Evolutionary conservation across 1,139 yeast genomes (phyloP).

Genomic region (Chernovozyma aurita): DNA sequence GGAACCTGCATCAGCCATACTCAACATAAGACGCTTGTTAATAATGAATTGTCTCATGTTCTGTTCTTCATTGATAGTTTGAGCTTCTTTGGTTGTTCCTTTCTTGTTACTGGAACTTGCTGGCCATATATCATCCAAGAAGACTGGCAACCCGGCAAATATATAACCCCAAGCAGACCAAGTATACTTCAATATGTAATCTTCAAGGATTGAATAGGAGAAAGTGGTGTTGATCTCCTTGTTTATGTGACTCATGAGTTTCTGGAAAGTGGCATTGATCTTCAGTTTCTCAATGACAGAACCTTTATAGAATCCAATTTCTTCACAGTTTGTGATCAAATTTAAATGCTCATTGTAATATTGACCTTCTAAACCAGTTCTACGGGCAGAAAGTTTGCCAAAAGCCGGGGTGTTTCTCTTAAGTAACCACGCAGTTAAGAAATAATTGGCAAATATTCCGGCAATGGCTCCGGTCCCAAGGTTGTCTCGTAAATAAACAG

Average conservation of each 20-base stretch:
- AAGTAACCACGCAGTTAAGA: conserved; percentile 71
- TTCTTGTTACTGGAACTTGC: conserved; percentile 9
- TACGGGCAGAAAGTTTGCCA: conserved; percentile 70
- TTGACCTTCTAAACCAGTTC: conserved; percentile 81
- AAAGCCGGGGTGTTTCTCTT: conserved; percentile 78
- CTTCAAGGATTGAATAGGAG: conserved; percentile 71
- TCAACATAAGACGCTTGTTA: conserved; percentile 83
- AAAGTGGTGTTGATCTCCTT: conserved; percentile 50
- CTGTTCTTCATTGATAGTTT: conserved; percentile 15
- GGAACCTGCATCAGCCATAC: conserved; percentile 96
- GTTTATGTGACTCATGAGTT: conserved; percentile 43
- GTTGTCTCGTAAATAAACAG: conserved; percentile 77
- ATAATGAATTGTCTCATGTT: conserved; percentile 88
- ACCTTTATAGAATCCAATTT: conserved; percentile 92
- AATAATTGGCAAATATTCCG: conserved; percentile 80
- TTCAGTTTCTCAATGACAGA: conserved; percentile 74
- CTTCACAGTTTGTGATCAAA: conserved; percentile 85
- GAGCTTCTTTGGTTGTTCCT: conserved; percentile 1
- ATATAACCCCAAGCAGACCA: conserved; percentile 95
- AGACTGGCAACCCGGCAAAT: conserved; percentile 85
- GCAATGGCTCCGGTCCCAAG: conserved; percentile 80
- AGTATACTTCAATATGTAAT: conserved; percentile 80
- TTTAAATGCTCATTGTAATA: conserved; percentile 85
- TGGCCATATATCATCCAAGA: conserved; percentile 43
- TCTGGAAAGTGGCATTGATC: conserved; percentile 54